Percentiles rank a stretch among this genome's conserved stretches.
Conservation (phyloP, 352 stramenopile species). For the Elongisporangium senticosum region DNA sequence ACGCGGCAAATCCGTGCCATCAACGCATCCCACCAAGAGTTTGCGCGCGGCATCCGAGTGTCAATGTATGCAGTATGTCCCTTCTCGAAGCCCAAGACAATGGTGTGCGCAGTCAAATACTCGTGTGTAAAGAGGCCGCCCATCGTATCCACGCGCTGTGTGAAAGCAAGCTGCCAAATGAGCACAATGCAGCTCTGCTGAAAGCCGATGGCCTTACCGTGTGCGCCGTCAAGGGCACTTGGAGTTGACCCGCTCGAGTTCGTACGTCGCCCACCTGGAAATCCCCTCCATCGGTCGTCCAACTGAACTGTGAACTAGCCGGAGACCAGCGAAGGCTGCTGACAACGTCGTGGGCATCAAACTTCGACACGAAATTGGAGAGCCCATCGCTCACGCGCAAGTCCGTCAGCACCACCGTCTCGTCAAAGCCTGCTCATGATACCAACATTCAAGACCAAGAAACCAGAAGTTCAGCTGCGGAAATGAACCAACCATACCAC, state of each 20-base stretch:
- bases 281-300: conserved; percentile 76
- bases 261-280: conserved; percentile 64
- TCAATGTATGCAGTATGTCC: conserved; percentile 64
- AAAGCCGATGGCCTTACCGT: conserved; percentile 12
- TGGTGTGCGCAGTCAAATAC: conserved; percentile 41
- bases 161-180: not conserved
- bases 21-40: conserved; percentile 28
- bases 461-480: not conserved
- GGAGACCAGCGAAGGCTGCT: conserved; percentile 74
- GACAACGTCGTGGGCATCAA: conserved; percentile 70
- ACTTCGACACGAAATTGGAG: conserved; percentile 44
- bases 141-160: conserved; percentile 29
- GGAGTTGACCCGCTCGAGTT: conserved; percentile 23
- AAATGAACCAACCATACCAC: conserved; percentile 13
- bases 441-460: not conserved
- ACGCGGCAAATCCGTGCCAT: not conserved
- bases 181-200: not conserved
- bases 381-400: conserved; percentile 23
- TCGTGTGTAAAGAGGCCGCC: conserved; percentile 73
- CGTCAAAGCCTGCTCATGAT: conserved; percentile 56
- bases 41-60: conserved; percentile 44
- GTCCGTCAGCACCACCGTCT: conserved; percentile 70
- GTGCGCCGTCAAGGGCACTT: conserved; percentile 25
- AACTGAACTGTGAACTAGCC: conserved; percentile 45
- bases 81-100: conserved; percentile 64